Percentiles rank a stretch among this genome's conserved stretches.
phyloP scores from a whole-genome alignment of 345 rosid genomes.

The Eucalyptus pauciflora region DNA sequence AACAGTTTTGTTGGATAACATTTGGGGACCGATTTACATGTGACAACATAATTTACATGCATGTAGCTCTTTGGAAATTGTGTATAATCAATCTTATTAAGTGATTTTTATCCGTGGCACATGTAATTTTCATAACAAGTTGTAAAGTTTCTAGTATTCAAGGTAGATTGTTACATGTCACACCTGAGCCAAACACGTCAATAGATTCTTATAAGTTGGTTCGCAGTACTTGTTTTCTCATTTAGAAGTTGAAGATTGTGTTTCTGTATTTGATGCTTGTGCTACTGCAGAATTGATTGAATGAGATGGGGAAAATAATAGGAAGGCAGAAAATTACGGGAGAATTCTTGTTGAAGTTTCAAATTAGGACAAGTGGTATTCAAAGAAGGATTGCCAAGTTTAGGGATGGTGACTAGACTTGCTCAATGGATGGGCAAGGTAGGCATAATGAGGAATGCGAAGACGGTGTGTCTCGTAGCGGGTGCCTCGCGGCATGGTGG shows the following conservation, averaged over 20 bases:
- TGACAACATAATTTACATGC: neutral
- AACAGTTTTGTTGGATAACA: neutral
- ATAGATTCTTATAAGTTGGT: neutral
- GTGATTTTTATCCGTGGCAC: neutral
- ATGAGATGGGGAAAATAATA: neutral
- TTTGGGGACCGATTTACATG: neutral
- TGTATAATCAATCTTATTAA: neutral
- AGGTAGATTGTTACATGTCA: neutral
- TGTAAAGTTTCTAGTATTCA: neutral
- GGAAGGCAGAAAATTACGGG: neutral
- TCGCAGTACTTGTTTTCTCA: neutral
- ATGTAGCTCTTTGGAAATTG: neutral
- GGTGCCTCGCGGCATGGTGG: neutral
- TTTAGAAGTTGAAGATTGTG: neutral
- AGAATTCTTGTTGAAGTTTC: neutral
- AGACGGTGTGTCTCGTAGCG: neutral
- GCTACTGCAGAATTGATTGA: neutral
- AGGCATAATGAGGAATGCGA: too few relatives aligned
- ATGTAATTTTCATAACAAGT: neutral
- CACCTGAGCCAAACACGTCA: neutral
- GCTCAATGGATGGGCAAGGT: neutral
- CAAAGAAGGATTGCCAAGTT: neutral
- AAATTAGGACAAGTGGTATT: neutral
- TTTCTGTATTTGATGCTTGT: neutral
- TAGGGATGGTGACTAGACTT: neutral